Conservation (phyloP, 176 grass and related monocot species). For the Urochloa ruziziensis region DNA sequence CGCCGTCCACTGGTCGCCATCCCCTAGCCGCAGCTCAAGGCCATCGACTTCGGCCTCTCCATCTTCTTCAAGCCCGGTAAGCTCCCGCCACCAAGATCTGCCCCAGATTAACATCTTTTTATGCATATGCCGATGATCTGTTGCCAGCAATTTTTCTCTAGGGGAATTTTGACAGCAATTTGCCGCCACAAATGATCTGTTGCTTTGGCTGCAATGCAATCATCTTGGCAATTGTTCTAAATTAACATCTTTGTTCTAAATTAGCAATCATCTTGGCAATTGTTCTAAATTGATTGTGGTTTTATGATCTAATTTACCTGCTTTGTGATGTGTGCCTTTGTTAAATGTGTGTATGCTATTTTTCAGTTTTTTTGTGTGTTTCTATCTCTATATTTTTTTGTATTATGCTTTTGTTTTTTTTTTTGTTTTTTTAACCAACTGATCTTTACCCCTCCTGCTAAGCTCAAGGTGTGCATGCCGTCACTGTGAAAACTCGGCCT, state of each 20-base stretch:
- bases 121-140: too few species aligned
- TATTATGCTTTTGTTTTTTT: slow-evolving; percentile 18
- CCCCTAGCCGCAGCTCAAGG: too few species aligned
- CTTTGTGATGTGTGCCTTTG: background rate
- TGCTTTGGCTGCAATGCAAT: background rate
- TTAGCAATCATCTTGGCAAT: background rate
- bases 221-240: too few species aligned
- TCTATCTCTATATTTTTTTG: slow-evolving; percentile 18
- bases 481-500: slow-evolving; percentile 47
- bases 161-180: too few species aligned
- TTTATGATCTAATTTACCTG: background rate
- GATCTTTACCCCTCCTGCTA: slow-evolving; percentile 13
- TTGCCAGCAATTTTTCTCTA: too few species aligned
- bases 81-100: too few species aligned
- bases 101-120: too few species aligned
- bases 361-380: slow-evolving; percentile 22
- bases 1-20: too few species aligned
- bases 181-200: background rate
- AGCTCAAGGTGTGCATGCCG: slow-evolving; percentile 16
- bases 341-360: background rate
- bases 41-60: too few species aligned
- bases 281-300: background rate
- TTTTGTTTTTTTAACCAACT: background rate
- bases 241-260: too few species aligned
- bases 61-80: too few species aligned